phyloP scores from a whole-genome alignment of 2,329 filamentous ascomycete genomes.

The Bimuria novae-zelandiae region DNA sequence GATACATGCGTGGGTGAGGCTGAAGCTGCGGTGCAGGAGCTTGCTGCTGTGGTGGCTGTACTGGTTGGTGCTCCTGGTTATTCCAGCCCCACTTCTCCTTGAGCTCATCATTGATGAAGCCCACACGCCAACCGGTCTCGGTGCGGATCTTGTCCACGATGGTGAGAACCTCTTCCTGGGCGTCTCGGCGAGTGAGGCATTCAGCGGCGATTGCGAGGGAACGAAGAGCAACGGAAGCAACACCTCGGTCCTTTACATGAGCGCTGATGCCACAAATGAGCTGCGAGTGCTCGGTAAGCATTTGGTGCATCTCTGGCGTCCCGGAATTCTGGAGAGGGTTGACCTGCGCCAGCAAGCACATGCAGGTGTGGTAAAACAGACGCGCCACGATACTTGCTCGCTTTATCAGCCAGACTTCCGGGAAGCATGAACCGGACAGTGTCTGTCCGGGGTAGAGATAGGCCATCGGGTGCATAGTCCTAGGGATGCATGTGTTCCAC shows the following conservation, averaged over 20 bases:
- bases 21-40: slow-evolving; percentile 22
- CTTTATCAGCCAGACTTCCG: slow-evolving; percentile 87
- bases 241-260: slow-evolving; percentile 78
- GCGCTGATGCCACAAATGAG: slow-evolving; percentile 89
- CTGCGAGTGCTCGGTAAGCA: slow-evolving; percentile 75
- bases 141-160: slow-evolving; percentile 77
- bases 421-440: slow-evolving; percentile 74
- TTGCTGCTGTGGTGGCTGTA: slow-evolving; percentile 27
- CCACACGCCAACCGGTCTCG: slow-evolving; percentile 79
- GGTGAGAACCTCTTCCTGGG: slow-evolving; percentile 79
- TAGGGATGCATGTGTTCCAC: slow-evolving; percentile 79
- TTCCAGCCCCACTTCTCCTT: slow-evolving; percentile 80
- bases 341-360: slow-evolving; percentile 78
- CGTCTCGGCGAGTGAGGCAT: slow-evolving; percentile 67
- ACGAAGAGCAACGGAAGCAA: slow-evolving; percentile 77
- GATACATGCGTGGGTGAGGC: slow-evolving; percentile 32
- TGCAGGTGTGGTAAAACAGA: slow-evolving; percentile 86
- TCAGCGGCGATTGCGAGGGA: slow-evolving; percentile 79
- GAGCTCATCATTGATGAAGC: slow-evolving; percentile 72
- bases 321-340: slow-evolving; percentile 70
- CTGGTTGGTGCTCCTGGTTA: slow-evolving; percentile 44
- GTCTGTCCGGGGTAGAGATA: slow-evolving; percentile 73
- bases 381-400: slow-evolving; percentile 79
- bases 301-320: slow-evolving; percentile 68
- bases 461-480: slow-evolving; percentile 85